A percentile compares a stretch with the other conserved stretches of the same genome.
These are phyloP conservation scores for Tuber melanosporum DNA, from an alignment of 495 filamentous ascomycete genomes.

Conservation along the genomic window DNA sequence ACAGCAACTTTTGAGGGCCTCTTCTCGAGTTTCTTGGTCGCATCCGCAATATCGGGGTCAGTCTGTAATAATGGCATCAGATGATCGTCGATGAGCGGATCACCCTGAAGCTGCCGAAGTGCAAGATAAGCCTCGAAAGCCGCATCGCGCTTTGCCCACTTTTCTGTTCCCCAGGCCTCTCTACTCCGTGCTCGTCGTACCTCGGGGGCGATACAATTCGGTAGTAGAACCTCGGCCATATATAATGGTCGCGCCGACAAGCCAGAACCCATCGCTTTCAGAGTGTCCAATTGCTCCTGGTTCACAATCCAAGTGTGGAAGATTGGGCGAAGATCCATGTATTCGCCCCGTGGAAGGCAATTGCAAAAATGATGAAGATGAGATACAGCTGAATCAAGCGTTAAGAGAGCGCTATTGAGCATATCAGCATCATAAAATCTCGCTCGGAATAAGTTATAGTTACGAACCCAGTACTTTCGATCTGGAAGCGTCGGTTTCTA, in stretches of 20 bases:
- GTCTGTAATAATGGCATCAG: constrained; percentile 56
- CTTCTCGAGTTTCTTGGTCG: constrained; percentile 45
- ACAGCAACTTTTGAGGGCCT: constrained; percentile 51
- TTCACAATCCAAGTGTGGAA: constrained; percentile 45
- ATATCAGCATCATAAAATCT: constrained; percentile 12
- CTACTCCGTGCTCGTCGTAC: constrained; percentile 54
- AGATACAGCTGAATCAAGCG: constrained; percentile 60
- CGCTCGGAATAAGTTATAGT: background rate
- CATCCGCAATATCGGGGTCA: constrained; percentile 39
- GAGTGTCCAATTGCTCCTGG: constrained; percentile 12
- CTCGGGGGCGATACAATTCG: constrained; percentile 58
- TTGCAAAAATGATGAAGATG: constrained; percentile 83
- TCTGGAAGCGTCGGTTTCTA: constrained; percentile 42
- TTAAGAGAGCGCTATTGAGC: constrained; percentile 60
- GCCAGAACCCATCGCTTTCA: constrained; percentile 18
- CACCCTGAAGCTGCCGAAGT: constrained; percentile 56
- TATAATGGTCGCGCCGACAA: constrained; percentile 27
- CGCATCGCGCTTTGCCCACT: constrained; percentile 69
- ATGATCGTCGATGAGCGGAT: constrained; percentile 63
- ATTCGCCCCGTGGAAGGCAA: constrained; percentile 53
- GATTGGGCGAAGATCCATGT: constrained; percentile 50
- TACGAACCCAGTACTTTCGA: constrained; percentile 52
- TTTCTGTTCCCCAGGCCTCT: constrained; percentile 62
- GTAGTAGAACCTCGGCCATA: constrained; percentile 60
- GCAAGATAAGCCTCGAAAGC: constrained; percentile 73